These are phyloP conservation scores for Pichia paraexigua DNA, from an alignment of 805 yeast species.

Conservation along the genomic window DNA sequence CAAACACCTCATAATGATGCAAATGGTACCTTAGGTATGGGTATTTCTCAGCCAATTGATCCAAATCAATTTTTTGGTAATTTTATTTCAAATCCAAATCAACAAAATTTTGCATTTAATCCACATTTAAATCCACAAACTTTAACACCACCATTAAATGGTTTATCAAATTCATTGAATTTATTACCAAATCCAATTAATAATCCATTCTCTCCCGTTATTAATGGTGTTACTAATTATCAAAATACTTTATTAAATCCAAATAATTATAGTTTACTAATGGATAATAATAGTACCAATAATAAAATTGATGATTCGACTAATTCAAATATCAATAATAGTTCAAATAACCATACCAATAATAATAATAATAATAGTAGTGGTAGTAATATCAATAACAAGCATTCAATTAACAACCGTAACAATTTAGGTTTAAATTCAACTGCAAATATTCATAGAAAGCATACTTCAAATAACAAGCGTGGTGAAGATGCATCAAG, in stretches of 20 bases:
- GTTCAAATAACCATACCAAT: slow-evolving; percentile 3
- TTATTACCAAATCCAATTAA: background rate
- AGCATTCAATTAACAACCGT: background rate
- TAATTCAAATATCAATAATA: background rate
- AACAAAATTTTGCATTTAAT: background rate
- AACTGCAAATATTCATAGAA: slow-evolving; percentile 30
- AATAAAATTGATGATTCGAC: background rate
- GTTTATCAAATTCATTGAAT: slow-evolving; percentile 1
- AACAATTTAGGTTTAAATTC: slow-evolving; percentile 20
- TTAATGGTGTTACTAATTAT: background rate
- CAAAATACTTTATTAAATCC: background rate
- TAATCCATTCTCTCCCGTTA: background rate
- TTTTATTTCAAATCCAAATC: slow-evolving; percentile 5
- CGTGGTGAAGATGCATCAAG: slow-evolving; percentile 63
- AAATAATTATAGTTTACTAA: background rate
- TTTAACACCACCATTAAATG: slow-evolving; percentile 1
- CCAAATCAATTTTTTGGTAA: slow-evolving; percentile 2
- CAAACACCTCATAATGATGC: slow-evolving; percentile 19
- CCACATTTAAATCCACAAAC: background rate
- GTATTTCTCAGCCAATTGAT: slow-evolving; percentile 10
- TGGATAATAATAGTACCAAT: background rate
- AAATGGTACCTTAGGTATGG: slow-evolving; percentile 25
- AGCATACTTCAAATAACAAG: slow-evolving; percentile 27
- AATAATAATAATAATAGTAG: background rate
- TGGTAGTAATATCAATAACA: background rate